phyloP scores from a whole-genome alignment of 371 early-diverging fungal species.

The Batrachochytrium dendrobatidis region DNA sequence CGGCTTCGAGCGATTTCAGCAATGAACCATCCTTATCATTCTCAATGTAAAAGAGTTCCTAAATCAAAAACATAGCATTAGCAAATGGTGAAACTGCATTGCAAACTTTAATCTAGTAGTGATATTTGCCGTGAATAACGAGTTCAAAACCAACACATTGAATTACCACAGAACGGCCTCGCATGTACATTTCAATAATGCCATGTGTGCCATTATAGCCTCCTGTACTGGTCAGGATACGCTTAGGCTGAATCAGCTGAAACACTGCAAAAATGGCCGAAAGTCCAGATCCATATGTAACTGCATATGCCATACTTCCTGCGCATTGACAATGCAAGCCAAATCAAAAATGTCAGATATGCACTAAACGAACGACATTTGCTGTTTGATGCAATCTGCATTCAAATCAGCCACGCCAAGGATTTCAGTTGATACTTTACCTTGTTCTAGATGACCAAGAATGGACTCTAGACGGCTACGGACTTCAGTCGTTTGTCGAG shows the following conservation, averaged over 20 bases:
- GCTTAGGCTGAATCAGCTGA: slow-evolving; percentile 17
- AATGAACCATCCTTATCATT: slow-evolving; percentile 3
- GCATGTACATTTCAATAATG: slow-evolving; percentile 16
- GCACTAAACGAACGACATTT: too few relatives aligned
- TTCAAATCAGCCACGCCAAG: background rate
- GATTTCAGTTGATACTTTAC: slow-evolving; percentile 6
- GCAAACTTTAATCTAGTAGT: too few relatives aligned
- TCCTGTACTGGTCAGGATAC: slow-evolving; percentile 18
- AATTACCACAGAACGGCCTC: slow-evolving; percentile 17
- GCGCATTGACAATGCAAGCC: background rate
- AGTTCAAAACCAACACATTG: too few relatives aligned
- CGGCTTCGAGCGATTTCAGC: slow-evolving; percentile 9
- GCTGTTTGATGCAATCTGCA: too few relatives aligned
- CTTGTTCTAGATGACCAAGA: slow-evolving; percentile 26
- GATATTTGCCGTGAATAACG: too few relatives aligned
- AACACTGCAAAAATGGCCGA: slow-evolving; percentile 34
- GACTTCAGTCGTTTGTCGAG: slow-evolving; percentile 20
- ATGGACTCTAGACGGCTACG: slow-evolving; percentile 22
- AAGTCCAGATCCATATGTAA: slow-evolving; percentile 39
- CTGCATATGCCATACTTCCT: slow-evolving; percentile 25
- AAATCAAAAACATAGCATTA: background rate
- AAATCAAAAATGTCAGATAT: slow-evolving; percentile 10
- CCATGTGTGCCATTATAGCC: slow-evolving; percentile 38
- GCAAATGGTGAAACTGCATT: background rate
- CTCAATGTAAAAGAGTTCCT: slow-evolving; percentile 18